These are phyloP conservation scores for Coprinopsis sp. DNA, from an alignment of 768 basidiomycete species.

Conservation along the genomic window DNA sequence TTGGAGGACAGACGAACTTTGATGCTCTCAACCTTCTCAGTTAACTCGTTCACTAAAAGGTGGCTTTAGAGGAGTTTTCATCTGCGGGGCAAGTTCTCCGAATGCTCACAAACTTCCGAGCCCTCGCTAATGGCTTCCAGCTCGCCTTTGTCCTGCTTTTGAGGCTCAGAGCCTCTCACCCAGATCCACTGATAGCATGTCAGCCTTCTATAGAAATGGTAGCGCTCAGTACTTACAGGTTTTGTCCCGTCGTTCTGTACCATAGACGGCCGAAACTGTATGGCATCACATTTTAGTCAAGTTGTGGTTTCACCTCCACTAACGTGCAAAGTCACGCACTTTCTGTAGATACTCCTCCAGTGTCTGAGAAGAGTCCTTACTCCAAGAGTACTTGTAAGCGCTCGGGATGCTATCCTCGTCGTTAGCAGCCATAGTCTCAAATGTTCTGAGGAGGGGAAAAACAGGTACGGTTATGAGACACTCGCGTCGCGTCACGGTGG, in stretches of 20 bases:
- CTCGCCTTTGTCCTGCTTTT: constrained; percentile 17
- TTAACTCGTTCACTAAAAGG: constrained; percentile 49
- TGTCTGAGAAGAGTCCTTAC: constrained; percentile 32
- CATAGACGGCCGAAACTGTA: constrained; percentile 71
- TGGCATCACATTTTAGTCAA: constrained; percentile 3
- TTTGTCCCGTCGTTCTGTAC: constrained; percentile 73
- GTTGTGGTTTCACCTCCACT: neutral
- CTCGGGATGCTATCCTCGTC: constrained; percentile 40
- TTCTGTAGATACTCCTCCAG: constrained; percentile 54
- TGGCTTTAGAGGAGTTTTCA: neutral
- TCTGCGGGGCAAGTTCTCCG: neutral
- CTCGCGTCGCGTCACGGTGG: neutral
- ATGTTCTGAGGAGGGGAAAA: no score
- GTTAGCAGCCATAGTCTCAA: constrained; percentile 17
- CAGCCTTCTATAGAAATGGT: neutral
- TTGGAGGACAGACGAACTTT: constrained; percentile 36
- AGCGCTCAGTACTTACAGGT: constrained; percentile 43
- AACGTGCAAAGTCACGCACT: constrained; percentile 25
- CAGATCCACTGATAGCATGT: constrained; percentile 57
- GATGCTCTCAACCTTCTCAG: constrained; percentile 54
- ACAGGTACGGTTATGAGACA: no score
- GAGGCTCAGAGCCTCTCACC: constrained; percentile 33
- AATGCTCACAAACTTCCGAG: constrained; percentile 33
- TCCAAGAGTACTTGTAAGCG: constrained; percentile 52
- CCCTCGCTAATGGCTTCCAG: constrained; percentile 45